Base-by-base conservation (phyloP, 345 rosid genomes). In the Aegle marmelos region DNA sequence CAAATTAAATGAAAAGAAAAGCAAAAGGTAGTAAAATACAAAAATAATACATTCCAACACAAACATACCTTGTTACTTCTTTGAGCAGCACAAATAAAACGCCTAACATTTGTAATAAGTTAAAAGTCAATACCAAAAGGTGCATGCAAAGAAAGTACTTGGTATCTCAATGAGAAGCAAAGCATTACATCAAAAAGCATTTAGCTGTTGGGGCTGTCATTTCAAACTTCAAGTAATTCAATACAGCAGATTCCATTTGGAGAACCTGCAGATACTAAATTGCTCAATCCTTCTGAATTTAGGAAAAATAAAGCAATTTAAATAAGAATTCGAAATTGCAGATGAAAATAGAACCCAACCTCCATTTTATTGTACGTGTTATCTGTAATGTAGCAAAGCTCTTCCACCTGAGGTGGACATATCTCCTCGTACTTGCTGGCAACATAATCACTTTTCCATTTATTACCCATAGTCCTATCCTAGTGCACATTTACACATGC, bases 341-440 rank as follows among this genome's bases (percentile, higher is more conserved):
- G 71, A 41, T 30, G 19, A 33, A 10, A 56, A 48, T 60, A 68
- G 62, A 71, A 66, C 57, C 74, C 85, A 77, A 91, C 97, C 97
- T 93, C 98, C 48, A 87, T 87, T 79, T 88, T 93, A 75, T 80
- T 87, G 85, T 90, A 93, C 3, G 98, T 95, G 80, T 95, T 91
- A 67, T 95, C 98, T 24, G 98, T 95, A 41, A 93, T 91, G 85
- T 91, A 95, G 80, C 98, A 93, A 78, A 95, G 92, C 79, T 91
- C 95, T 78, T 93, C 95, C 76, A 90, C 97, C 77, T 87, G 98
- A 4, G 98, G 97, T 6, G 94, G 94, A 72, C 94, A 89, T 54
- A 93, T 89, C 83, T 95, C 98, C 79, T 95, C 98, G 34, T 95
- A 95, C 82, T 95, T 95, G 62, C 98, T 93, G 93, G 8, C 69